These are phyloP conservation scores for Penicillium sclerotiorum DNA, from an alignment of 2,329 filamentous ascomycete species.

Conservation along the genomic window DNA sequence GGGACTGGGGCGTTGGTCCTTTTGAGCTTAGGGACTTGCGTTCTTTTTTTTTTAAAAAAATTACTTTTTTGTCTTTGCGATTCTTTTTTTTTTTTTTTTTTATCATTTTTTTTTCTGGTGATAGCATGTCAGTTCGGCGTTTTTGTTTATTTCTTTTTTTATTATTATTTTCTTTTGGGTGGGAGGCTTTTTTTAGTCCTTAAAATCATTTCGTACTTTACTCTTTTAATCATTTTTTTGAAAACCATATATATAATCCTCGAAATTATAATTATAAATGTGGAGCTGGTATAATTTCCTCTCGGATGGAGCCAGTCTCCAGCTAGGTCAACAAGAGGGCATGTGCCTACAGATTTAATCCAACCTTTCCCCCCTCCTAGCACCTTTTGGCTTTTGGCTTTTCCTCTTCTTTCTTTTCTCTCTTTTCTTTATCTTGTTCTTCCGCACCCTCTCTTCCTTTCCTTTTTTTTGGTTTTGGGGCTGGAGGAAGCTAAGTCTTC, in stretches of 20 bases:
- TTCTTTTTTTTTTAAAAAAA: constrained; percentile 15
- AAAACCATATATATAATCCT: no score
- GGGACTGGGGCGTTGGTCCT: constrained; percentile 24
- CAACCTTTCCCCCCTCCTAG: no score
- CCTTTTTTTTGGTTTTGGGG: constrained; percentile 21
- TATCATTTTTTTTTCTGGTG: constrained; percentile 20
- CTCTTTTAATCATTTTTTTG: constrained; percentile 6
- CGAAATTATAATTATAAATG: no score
- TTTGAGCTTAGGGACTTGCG: constrained; percentile 9
- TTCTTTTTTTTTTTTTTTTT: constrained; percentile 21
- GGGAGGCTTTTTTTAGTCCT: constrained; percentile 7
- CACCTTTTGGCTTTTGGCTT: no score
- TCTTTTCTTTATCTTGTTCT: constrained; percentile 13
- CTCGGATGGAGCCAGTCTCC: no score
- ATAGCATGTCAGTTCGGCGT: constrained; percentile 13
- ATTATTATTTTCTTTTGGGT: constrained; percentile 9
- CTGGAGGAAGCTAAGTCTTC: constrained; percentile 27
- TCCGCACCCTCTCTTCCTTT: constrained; percentile 14
- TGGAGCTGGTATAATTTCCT: no score
- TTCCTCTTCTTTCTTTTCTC: constrained; percentile 16
- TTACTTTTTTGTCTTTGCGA: constrained; percentile 9
- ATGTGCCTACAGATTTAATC: constrained; percentile 32
- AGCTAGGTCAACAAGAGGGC: no score
- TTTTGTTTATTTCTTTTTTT: constrained; percentile 20
- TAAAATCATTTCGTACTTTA: constrained; percentile 18